Base-by-base conservation (phyloP, 2,329 filamentous ascomycete species). In the Xylaria sp. region DNA sequence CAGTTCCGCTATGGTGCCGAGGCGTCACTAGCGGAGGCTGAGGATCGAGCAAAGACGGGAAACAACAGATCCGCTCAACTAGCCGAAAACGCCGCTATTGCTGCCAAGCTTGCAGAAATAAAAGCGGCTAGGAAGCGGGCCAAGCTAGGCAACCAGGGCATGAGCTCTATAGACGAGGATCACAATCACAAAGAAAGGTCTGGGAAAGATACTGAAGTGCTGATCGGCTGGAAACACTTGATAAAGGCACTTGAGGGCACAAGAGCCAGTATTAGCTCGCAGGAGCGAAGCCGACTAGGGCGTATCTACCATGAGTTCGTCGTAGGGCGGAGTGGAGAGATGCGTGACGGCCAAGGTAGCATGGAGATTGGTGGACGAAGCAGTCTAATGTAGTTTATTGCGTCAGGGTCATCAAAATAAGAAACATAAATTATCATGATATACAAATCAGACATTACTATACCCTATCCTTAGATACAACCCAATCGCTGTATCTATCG, bases 251-350 rank as follows among this genome's bases (percentile, higher is more conserved):
- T 99, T 65, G 86, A 87, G 24, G 90, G 83, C 57, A 98, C 95
- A 4, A 85, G 94, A 72, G 88, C 93, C 24, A 97, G 93, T 79
- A 97, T 98, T 73, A 93, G 92, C 77, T 83, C 85, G 2, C 88
- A 93, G 68, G 96, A 99, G 82, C 87, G 90, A 75, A 85, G 83
- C 69, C 84, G 95, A 68, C 80, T 99, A 72, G 86, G 88, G 75
- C 88, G 88, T 48, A 98, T 99, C 69, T 99, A 99, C 78, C 85
- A 86, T 17, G 96, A 99, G 81, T 99, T 99, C 83, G 90, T 98
- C 0, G 92, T 93, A 3, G 94, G 94, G 0, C 86, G 96, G 73
- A 97, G 94, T 79, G 96, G 96, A 7, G 94, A 98, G 83, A 94
- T 99, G 93, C 93, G 90, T 68, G 95, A 92, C 80, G 96, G 96